phyloP scores from a whole-genome alignment of 306 rosid genomes.

The Rosa rugosa region DNA sequence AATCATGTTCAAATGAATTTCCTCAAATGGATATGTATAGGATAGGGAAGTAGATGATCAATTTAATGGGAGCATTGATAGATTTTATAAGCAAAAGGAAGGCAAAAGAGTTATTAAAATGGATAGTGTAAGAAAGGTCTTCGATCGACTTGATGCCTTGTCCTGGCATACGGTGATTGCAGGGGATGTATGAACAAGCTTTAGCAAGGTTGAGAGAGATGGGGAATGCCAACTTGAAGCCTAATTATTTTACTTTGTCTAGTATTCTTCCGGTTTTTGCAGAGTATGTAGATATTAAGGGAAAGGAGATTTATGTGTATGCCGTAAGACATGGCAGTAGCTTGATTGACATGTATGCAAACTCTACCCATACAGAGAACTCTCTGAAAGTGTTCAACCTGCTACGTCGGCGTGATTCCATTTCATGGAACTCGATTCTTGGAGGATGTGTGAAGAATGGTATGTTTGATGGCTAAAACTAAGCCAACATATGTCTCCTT shows the following conservation, averaged over 20 bases:
- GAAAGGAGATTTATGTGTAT: conserved; percentile 80
- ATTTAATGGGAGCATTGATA: neutral
- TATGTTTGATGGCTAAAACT: conserved; percentile 53
- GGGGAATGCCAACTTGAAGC: conserved; percentile 54
- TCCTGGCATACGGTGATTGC: conserved; percentile 88
- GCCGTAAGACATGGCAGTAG: conserved; percentile 75
- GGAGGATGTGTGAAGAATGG: conserved; percentile 91
- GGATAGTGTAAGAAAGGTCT: conserved; percentile 57
- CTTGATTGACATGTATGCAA: conserved; percentile 86
- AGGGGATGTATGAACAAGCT: conserved; percentile 56
- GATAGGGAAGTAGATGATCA: too few species aligned
- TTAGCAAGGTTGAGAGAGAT: conserved; percentile 56
- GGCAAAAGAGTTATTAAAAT: conserved; percentile 1
- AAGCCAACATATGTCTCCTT: conserved; percentile 61
- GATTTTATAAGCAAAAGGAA: neutral
- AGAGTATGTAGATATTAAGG: conserved; percentile 60
- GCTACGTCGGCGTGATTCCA: conserved; percentile 47
- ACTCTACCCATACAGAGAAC: conserved; percentile 53
- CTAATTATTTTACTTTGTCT: conserved; percentile 75
- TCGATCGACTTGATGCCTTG: conserved; percentile 79
- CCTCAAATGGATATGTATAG: too few species aligned
- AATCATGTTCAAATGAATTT: too few species aligned
- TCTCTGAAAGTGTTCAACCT: conserved; percentile 47
- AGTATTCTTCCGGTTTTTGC: conserved; percentile 83
- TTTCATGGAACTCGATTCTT: conserved; percentile 81